Conservation (phyloP, 768 basidiomycete species). For the Coprinellus micaceus region DNA sequence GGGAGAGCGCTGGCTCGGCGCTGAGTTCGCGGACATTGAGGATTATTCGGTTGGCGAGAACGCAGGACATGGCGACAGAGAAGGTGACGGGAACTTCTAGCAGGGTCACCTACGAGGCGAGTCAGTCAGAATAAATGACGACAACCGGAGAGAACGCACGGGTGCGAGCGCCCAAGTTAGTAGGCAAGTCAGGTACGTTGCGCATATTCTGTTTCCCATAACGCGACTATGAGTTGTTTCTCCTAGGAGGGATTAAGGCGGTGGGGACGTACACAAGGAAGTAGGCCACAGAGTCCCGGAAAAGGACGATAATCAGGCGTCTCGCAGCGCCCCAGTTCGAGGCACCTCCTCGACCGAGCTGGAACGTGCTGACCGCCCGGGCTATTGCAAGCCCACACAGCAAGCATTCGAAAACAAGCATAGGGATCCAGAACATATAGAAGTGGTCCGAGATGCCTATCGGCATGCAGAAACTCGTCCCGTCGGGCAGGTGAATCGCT, state of each 20-base stretch:
- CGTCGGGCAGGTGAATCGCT: slow-evolving; percentile 12
- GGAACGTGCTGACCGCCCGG: slow-evolving; percentile 44
- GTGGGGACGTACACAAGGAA: slow-evolving; percentile 47
- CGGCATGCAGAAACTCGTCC: slow-evolving; percentile 39
- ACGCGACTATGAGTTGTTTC: background rate
- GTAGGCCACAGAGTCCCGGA: slow-evolving; percentile 55
- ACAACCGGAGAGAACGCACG: slow-evolving; percentile 20
- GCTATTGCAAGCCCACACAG: slow-evolving; percentile 48
- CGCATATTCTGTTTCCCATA: slow-evolving; percentile 41
- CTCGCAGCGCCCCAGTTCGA: slow-evolving; percentile 3
- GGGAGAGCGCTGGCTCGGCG: background rate
- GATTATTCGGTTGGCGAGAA: slow-evolving; percentile 51
- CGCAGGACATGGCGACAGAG: slow-evolving; percentile 54
- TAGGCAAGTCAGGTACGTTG: slow-evolving; percentile 50
- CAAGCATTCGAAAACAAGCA: slow-evolving; percentile 49
- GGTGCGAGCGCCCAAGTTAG: slow-evolving; percentile 38
- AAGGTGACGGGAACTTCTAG: slow-evolving; percentile 57
- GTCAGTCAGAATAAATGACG: background rate
- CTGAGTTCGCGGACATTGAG: slow-evolving; percentile 48
- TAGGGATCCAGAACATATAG: slow-evolving; percentile 59
- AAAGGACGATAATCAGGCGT: slow-evolving; percentile 44
- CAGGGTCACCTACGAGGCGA: slow-evolving; percentile 28
- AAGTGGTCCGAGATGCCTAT: slow-evolving; percentile 36
- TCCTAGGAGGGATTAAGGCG: background rate
- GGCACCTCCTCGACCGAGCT: no score